Percentiles rank a stretch among this genome's conserved stretches.
phyloP scores from a whole-genome alignment of 495 filamentous ascomycete species.

The Talaromyces trachyspermus region DNA sequence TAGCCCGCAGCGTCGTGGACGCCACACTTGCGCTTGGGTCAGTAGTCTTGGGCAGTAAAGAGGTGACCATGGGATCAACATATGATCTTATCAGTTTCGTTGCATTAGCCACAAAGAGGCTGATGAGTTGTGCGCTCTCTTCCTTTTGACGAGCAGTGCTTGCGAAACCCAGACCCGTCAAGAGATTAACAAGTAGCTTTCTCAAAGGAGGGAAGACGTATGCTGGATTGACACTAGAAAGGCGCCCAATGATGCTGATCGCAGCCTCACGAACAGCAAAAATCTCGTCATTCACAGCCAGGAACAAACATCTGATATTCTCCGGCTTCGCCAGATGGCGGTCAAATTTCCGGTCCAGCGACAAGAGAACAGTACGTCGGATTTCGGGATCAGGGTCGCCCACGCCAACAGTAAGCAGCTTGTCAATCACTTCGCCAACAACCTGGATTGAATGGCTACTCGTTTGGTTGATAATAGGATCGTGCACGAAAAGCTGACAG shows the following conservation, averaged over 20 bases:
- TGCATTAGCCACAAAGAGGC: slow-evolving; percentile 82
- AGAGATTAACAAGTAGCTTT: slow-evolving; percentile 89
- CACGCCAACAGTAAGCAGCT: slow-evolving; percentile 86
- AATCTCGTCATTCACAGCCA: slow-evolving; percentile 91
- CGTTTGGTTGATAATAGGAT: slow-evolving; percentile 96
- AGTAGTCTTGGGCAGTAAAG: slow-evolving; percentile 78
- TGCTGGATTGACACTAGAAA: slow-evolving; percentile 86
- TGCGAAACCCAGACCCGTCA: slow-evolving; percentile 94
- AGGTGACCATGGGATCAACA: slow-evolving; percentile 87
- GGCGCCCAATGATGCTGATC: slow-evolving; percentile 89
- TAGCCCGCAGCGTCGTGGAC: slow-evolving; percentile 83
- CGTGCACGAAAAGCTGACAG: slow-evolving; percentile 91
- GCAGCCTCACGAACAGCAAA: slow-evolving; percentile 90
- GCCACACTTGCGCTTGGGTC: slow-evolving; percentile 82
- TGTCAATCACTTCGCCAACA: slow-evolving; percentile 95
- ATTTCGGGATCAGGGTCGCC: slow-evolving; percentile 88
- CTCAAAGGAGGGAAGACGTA: slow-evolving; percentile 93
- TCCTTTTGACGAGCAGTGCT: slow-evolving; percentile 89
- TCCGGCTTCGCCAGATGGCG: slow-evolving; percentile 90
- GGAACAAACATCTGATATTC: slow-evolving; percentile 89
- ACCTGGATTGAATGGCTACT: slow-evolving; percentile 94
- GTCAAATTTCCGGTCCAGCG: slow-evolving; percentile 89
- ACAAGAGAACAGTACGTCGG: slow-evolving; percentile 74
- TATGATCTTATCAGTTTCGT: slow-evolving; percentile 89
- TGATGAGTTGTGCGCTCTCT: slow-evolving; percentile 88